Percentiles rank a stretch among this genome's conserved stretches.
Evolutionary conservation across 495 filamentous ascomycete species (phyloP).

Genomic region (Lasiosphaeria ovina): DNA sequence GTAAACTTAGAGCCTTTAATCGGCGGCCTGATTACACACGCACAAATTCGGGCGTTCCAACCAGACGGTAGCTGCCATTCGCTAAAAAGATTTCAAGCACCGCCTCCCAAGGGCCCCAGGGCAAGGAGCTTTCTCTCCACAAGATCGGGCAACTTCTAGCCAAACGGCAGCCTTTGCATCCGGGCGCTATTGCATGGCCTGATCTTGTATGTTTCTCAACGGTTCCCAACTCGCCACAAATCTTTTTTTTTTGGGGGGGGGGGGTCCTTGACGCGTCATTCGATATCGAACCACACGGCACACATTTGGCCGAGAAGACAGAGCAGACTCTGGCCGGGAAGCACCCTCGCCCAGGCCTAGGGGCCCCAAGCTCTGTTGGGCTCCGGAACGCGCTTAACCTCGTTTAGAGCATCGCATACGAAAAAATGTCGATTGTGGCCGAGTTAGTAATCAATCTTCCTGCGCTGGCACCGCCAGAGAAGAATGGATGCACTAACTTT

Average conservation of each 20-base stretch:
- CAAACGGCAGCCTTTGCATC: slow-evolving; percentile 24
- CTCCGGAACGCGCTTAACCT: slow-evolving; percentile 16
- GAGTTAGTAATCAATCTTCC: slow-evolving; percentile 51
- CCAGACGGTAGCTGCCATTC: no score
- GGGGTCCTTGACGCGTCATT: slow-evolving; percentile 21
- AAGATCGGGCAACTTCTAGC: slow-evolving; percentile 5
- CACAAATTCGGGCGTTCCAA: no score
- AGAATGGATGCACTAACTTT: background rate
- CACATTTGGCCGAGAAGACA: background rate
- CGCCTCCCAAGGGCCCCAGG: background rate
- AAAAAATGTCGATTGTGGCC: slow-evolving; percentile 62
- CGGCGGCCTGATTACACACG: no score
- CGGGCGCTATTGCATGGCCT: slow-evolving; percentile 26
- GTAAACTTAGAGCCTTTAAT: no score
- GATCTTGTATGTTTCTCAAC: slow-evolving; percentile 16
- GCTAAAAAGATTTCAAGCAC: slow-evolving; percentile 4
- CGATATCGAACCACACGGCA: slow-evolving; percentile 8
- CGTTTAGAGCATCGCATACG: slow-evolving; percentile 19
- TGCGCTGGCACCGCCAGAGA: background rate
- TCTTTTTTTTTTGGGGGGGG: background rate
- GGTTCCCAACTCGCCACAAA: slow-evolving; percentile 27
- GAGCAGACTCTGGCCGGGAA: no score
- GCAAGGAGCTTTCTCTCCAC: background rate
- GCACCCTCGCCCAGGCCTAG: background rate
- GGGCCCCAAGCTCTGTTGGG: slow-evolving; percentile 6